Evolutionary conservation across 2,329 filamentous ascomycete species (phyloP), one percentile per base, ranked within the genome.

Genomic region (Fusarium bulbicola): DNA sequence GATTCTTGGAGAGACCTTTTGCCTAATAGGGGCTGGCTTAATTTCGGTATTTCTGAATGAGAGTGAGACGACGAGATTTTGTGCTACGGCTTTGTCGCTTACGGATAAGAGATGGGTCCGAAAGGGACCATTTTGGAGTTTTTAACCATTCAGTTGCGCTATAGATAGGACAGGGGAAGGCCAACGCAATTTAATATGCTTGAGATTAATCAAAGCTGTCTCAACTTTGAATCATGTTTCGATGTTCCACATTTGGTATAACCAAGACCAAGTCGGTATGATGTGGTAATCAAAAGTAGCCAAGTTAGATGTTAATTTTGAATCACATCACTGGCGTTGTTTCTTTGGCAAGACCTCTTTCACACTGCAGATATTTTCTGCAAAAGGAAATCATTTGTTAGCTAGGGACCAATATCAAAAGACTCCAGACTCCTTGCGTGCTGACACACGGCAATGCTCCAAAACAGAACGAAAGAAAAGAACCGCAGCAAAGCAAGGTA

Each of bases 371-470:
- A 14, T 26, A 11, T 47, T 63, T 63, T 47, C 46, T 43, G 34
- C 24, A 40, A 28, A n/a, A 21, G 34, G 16, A 37, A 28, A 34
- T 34, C 9, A 21, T 21, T 36, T 59, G 34, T n/a, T 28, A 30
- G 8, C 42, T 34, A 32, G 56, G 12, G 16, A 30, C 6, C 32
- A 36, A 46, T 37, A 42, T 40, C 45, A 37, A 46, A 26, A 40
- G 56, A 72, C 71, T 52, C 71, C 71, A 47, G 52, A 65, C 71
- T 72, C 71, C 71, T 28, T 56, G 42, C 59, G 71, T 68, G 63
- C 57, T 68, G 30, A 73, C 47, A 68, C 67, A 73, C 52, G 59
- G 46, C 40, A 32, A 46, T 65, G 26, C 34, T 49, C 11, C 32
- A 5, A 34, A 61, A 34, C 16, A 37, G 46, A 52, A 36, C 9